phyloP scores from a whole-genome alignment of 148 eudicot species.

The Chenopodium quinoa region DNA sequence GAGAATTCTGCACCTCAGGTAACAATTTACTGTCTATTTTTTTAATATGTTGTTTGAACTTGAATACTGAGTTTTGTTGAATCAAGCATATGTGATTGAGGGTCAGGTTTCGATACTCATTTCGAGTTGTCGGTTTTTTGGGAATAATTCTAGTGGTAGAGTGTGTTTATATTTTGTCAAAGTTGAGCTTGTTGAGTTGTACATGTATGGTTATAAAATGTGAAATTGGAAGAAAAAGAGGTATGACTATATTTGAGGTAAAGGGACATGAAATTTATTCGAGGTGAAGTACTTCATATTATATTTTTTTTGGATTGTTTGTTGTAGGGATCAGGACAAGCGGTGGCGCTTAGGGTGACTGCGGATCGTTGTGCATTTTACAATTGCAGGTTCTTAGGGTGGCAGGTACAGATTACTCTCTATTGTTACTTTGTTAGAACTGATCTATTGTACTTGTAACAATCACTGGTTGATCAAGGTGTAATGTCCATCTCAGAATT shows the following conservation, averaged over 20 bases:
- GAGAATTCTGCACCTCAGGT: slow-evolving; percentile 94
- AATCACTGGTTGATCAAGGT: not conserved
- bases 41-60: not conserved
- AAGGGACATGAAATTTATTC: too few species aligned
- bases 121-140: not conserved
- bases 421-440: too few species aligned
- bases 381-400: slow-evolving; percentile 91
- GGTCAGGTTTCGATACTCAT: not conserved
- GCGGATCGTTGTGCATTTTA: slow-evolving; percentile 92
- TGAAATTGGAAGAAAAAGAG: too few species aligned
- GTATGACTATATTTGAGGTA: too few species aligned
- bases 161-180: not conserved
- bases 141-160: not conserved
- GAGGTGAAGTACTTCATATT: too few species aligned
- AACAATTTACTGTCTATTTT: not conserved
- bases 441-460: not conserved
- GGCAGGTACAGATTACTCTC: slow-evolving; percentile 60
- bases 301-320: not conserved
- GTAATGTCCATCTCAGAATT: not conserved
- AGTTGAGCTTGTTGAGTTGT: not conserved
- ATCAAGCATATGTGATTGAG: too few species aligned
- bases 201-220: not conserved
- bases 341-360: slow-evolving; percentile 88
- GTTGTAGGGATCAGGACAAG: slow-evolving; percentile 88
- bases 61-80: too few species aligned